Conservation (phyloP, 2,329 filamentous ascomycete species). For the Thielaviopsis ethacetica region DNA sequence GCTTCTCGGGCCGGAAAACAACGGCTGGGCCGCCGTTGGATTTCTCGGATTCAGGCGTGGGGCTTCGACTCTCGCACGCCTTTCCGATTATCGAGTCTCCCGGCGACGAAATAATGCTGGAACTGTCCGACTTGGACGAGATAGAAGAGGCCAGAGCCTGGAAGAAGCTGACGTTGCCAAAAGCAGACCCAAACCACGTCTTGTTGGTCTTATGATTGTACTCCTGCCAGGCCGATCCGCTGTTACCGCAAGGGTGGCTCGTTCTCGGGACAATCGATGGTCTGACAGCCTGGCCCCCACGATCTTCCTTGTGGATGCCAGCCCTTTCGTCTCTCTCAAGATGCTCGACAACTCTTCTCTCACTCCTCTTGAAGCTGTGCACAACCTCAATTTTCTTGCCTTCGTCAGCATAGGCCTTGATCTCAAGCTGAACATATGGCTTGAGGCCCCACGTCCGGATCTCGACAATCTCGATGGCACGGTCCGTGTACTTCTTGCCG, state of each 20-base stretch:
- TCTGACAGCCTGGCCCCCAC: neutral
- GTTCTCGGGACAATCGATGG: constrained; percentile 6
- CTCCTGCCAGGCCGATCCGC: constrained; percentile 10
- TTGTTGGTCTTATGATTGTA: constrained; percentile 10
- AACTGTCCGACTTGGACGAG: constrained; percentile 8
- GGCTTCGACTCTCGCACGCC: constrained; percentile 4
- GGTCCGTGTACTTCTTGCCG: constrained; percentile 66
- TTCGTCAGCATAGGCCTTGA: constrained; percentile 78
- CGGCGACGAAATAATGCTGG: constrained; percentile 9
- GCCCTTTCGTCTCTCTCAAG: constrained; percentile 4
- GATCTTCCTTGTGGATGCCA: neutral
- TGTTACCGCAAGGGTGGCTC: constrained; percentile 4
- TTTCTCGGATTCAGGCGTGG: constrained; percentile 18
- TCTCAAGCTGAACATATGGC: constrained; percentile 70
- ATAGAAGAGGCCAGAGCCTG: constrained; percentile 11
- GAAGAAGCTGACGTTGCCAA: constrained; percentile 11
- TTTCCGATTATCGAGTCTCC: constrained; percentile 5
- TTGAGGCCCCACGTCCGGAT: constrained; percentile 80
- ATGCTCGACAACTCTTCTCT: constrained; percentile 50
- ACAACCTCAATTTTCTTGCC: constrained; percentile 73
- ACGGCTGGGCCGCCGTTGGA: constrained; percentile 53
- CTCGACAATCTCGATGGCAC: constrained; percentile 70
- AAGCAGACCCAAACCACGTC: constrained; percentile 10
- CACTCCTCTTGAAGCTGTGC: constrained; percentile 60
- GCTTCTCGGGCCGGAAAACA: constrained; percentile 55